A percentile compares a stretch with the other conserved stretches of the same genome.
phyloP scores from a whole-genome alignment of 2,329 filamentous ascomycete genomes.

The Catunica adiposa region DNA sequence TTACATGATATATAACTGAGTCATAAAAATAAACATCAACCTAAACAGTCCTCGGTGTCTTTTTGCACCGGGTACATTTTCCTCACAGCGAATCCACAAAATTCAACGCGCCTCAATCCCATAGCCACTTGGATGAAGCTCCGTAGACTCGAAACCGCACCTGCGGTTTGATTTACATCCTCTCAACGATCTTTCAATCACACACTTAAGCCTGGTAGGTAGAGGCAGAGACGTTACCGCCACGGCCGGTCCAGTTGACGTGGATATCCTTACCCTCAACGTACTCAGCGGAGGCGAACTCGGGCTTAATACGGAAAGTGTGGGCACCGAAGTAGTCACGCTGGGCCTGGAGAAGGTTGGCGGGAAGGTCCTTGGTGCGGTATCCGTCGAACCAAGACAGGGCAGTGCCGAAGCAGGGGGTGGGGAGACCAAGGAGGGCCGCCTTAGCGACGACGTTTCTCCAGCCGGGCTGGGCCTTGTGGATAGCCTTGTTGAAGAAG shows the following conservation, averaged over 20 bases:
- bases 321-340: conserved; percentile 98
- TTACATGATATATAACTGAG: conserved; percentile 13
- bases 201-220: conserved; percentile 83
- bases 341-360: conserved; percentile 97
- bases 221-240: conserved; percentile 90
- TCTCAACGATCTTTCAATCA: neutral
- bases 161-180: conserved; percentile 1
- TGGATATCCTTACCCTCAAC: conserved; percentile 77
- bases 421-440: conserved; percentile 86
- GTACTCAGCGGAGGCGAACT: conserved; percentile 62
- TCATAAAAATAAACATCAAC: conserved; percentile 13
- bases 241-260: conserved; percentile 99
- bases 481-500: conserved; percentile 99
- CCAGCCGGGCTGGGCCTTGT: conserved; percentile 88
- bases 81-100: conserved; percentile 1
- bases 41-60: neutral
- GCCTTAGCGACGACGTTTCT: conserved; percentile 81
- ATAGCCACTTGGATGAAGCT: neutral
- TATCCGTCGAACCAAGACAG: conserved; percentile 98
- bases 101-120: neutral
- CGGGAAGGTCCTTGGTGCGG: conserved; percentile 89
- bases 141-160: neutral
- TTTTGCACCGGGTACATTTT: conserved; percentile 10
- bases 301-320: conserved; percentile 78
- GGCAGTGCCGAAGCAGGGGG: conserved; percentile 89